These are phyloP conservation scores for Zymoseptoria passerinii DNA, from an alignment of 2,329 filamentous ascomycete species.

Conservation along the genomic window DNA sequence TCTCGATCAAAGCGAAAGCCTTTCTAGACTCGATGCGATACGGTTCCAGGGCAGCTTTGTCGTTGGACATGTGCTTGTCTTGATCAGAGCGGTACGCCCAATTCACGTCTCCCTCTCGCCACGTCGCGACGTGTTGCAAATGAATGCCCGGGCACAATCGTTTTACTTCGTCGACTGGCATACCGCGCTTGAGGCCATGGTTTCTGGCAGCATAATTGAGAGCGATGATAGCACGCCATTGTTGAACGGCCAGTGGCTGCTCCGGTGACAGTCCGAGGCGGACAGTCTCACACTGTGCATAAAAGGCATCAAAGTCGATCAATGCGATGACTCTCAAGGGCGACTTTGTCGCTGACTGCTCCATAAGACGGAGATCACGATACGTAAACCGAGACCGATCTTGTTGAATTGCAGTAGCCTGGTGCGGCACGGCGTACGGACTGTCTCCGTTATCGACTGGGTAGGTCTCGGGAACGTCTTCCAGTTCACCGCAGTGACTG, in stretches of 20 bases:
- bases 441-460: neutral
- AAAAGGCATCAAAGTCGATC: slow-evolving; percentile 95
- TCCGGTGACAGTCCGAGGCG: slow-evolving; percentile 66
- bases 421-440: neutral
- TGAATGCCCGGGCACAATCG: slow-evolving; percentile 79
- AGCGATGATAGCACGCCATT: slow-evolving; percentile 91
- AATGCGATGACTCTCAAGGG: slow-evolving; percentile 83
- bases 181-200: slow-evolving; percentile 71
- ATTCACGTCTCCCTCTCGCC: slow-evolving; percentile 80
- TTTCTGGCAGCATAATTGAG: slow-evolving; percentile 87
- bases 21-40: slow-evolving; percentile 80
- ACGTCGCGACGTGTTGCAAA: slow-evolving; percentile 88
- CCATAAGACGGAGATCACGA: slow-evolving; percentile 69
- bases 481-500: neutral
- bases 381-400: slow-evolving; percentile 56
- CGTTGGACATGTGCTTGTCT: slow-evolving; percentile 66
- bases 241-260: slow-evolving; percentile 81
- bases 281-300: slow-evolving; percentile 87
- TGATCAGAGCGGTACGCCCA: slow-evolving; percentile 88
- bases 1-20: slow-evolving; percentile 72
- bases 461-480: neutral
- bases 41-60: slow-evolving; percentile 91
- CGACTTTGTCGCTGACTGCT: slow-evolving; percentile 59
- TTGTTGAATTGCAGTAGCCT: neutral
- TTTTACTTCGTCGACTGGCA: slow-evolving; percentile 70